Evolutionary conservation across 345 rosid species (phyloP).

Genomic region (Aegle marmelos): DNA sequence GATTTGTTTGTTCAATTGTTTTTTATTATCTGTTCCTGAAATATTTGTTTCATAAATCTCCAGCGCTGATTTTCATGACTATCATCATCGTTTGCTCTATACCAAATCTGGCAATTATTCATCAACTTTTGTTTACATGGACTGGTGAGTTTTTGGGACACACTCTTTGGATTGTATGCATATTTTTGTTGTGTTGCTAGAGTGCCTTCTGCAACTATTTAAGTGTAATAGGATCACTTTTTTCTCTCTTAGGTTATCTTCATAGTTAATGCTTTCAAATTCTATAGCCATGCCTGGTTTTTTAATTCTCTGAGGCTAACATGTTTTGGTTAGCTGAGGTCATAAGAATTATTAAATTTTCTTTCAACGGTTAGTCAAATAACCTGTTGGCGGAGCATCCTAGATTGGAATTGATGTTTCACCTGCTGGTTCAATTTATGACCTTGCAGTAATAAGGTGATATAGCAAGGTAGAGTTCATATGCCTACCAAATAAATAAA

Average conservation of each 20-base stretch:
- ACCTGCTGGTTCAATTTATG: not conserved
- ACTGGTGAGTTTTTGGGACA: slow-evolving; percentile 60
- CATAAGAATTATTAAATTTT: not conserved
- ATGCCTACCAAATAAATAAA: not conserved
- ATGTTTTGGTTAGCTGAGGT: not conserved
- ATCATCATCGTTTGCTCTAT: slow-evolving; percentile 92
- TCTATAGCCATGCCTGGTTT: not conserved
- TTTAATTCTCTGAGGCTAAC: not conserved
- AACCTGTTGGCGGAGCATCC: not conserved
- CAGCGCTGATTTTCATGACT: slow-evolving; percentile 98
- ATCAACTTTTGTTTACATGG: slow-evolving; percentile 93
- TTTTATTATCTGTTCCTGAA: slow-evolving; percentile 10
- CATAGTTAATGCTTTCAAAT: not conserved
- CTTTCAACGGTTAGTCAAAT: not conserved
- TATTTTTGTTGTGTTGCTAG: not conserved
- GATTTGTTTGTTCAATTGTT: not conserved
- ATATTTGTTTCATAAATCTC: slow-evolving; percentile 12
- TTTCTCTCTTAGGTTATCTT: not conserved
- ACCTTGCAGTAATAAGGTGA: not conserved
- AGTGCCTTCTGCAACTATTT: slow-evolving; percentile 1
- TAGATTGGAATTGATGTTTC: not conserved
- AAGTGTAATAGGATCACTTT: not conserved
- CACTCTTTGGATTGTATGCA: not conserved
- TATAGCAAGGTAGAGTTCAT: too few species aligned
- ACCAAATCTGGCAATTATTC: slow-evolving; percentile 98